phyloP scores from a whole-genome alignment of 306 rosid genomes.

The Dryas alaskensis region DNA sequence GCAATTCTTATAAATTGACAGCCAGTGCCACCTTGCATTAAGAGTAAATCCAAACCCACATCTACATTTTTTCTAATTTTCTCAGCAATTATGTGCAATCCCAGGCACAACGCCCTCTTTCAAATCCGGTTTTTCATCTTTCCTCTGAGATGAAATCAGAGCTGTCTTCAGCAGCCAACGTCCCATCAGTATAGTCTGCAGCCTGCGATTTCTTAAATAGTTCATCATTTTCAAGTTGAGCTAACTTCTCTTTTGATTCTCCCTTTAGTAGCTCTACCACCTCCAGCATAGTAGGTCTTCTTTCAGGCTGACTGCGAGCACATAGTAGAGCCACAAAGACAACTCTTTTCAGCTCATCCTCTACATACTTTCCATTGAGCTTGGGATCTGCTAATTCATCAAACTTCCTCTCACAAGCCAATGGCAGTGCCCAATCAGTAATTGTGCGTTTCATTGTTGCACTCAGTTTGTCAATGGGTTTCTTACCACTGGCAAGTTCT shows the following conservation, averaged over 20 bases:
- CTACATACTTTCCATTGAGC: conserved; percentile 70
- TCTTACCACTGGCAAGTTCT: conserved; percentile 88
- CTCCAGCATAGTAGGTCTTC: conserved; percentile 75
- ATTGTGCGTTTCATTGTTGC: conserved; percentile 56
- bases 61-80: conserved; percentile 11
- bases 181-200: conserved; percentile 36
- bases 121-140: conserved; percentile 45
- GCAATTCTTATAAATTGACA: conserved; percentile 28
- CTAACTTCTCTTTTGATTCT: conserved; percentile 61
- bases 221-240: conserved; percentile 61
- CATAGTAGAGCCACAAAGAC: conserved; percentile 64
- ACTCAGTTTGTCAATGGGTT: conserved; percentile 64
- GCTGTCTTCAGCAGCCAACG: conserved; percentile 54
- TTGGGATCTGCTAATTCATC: conserved; percentile 72
- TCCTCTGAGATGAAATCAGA: conserved; percentile 72
- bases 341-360: conserved; percentile 80
- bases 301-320: conserved; percentile 65
- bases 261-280: conserved; percentile 80
- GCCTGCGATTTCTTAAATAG: conserved; percentile 47
- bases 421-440: conserved; percentile 88
- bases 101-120: conserved; percentile 32
- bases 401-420: conserved; percentile 62
- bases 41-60: conserved; percentile 8
- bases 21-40: conserved; percentile 28
- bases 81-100: conserved; percentile 24